A percentile compares a stretch with the other conserved stretches of the same genome.
Evolutionary conservation across 2,329 filamentous ascomycete genomes (phyloP).

Genomic region (Sarocladium kiliense): DNA sequence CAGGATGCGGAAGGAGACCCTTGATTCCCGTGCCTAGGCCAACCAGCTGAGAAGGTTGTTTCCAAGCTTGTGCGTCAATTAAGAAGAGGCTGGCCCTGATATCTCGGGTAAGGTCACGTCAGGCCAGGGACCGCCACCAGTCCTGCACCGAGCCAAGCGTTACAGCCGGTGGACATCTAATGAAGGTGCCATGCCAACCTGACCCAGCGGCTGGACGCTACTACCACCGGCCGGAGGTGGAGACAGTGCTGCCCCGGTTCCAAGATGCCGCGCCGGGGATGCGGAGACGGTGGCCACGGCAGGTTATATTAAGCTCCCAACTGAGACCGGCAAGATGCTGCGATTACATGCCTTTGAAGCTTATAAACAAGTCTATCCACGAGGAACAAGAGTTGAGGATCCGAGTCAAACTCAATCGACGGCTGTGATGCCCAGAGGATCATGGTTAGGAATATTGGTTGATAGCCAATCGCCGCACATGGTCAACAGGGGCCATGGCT

Average conservation of each 20-base stretch:
- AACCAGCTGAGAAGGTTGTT: constrained; percentile 5
- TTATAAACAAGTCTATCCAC: background rate
- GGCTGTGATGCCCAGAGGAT: background rate
- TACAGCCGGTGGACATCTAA: background rate
- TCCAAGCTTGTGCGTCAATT: background rate
- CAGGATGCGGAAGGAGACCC: background rate
- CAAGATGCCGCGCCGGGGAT: background rate
- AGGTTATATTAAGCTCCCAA: background rate
- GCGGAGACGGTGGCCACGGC: background rate
- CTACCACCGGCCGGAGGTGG: background rate
- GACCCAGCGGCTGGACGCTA: background rate
- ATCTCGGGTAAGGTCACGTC: background rate
- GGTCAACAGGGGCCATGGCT: background rate
- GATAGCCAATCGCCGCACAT: background rate
- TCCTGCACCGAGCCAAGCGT: too few species aligned
- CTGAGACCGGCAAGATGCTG: background rate
- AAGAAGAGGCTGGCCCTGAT: constrained; percentile 1
- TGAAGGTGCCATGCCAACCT: background rate
- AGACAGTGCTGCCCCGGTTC: background rate
- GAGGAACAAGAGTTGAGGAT: background rate
- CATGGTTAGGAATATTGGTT: background rate
- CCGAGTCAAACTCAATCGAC: background rate
- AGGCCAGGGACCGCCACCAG: background rate
- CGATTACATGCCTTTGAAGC: background rate
- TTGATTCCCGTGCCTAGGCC: background rate